phyloP scores from a whole-genome alignment of 257 asterid genomes.

The Echites panduratus region DNA sequence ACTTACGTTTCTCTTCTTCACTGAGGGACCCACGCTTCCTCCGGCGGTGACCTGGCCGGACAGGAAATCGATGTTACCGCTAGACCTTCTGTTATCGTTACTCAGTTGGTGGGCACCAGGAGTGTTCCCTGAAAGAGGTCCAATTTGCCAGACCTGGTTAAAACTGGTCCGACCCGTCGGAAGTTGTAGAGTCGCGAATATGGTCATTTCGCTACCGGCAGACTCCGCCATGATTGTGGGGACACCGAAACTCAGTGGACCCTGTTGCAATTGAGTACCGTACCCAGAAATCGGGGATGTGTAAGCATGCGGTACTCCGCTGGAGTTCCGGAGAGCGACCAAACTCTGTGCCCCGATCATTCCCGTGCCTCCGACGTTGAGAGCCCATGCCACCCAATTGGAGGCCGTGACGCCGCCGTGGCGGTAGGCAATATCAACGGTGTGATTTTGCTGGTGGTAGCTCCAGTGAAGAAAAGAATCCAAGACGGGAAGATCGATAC shows the following conservation, averaged over 20 bases:
- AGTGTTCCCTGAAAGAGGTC: conserved; percentile 31
- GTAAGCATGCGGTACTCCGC: conserved; percentile 27
- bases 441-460: conserved; percentile 40
- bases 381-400: conserved; percentile 63
- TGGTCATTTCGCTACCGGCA: conserved; percentile 30
- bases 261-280: conserved; percentile 9
- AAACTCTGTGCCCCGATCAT: conserved; percentile 60
- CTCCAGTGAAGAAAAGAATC: conserved; percentile 63
- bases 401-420: conserved; percentile 34
- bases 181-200: conserved; percentile 54
- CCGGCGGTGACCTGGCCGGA: conserved; percentile 28
- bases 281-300: conserved; percentile 41
- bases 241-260: conserved; percentile 50
- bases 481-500: conserved; percentile 43
- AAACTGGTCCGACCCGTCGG: conserved; percentile 47
- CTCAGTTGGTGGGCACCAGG: conserved; percentile 15
- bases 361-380: conserved; percentile 31
- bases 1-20: conserved; percentile 45
- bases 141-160: conserved; percentile 70
- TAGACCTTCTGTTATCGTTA: conserved; percentile 28
- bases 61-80: conserved; percentile 44
- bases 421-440: conserved; percentile 58
- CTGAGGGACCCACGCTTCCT: conserved; percentile 19
- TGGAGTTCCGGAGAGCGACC: conserved; percentile 46
- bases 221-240: conserved; percentile 37